phyloP scores from a whole-genome alignment of 106 monocot genomes.

The Allium sativum region DNA sequence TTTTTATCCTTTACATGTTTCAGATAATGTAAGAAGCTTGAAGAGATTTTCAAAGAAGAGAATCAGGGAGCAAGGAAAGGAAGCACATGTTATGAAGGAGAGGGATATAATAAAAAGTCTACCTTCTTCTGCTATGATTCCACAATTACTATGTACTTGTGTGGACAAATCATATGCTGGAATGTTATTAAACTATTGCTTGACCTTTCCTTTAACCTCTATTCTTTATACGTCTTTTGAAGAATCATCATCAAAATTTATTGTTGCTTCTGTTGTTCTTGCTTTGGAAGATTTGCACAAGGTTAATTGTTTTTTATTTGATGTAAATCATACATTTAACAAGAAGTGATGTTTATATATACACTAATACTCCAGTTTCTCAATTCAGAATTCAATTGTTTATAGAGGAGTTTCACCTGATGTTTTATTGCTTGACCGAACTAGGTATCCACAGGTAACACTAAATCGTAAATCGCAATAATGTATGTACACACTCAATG shows the following conservation, averaged over 20 bases:
- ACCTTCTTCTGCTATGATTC: constrained; percentile 34
- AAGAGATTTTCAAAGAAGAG: constrained; percentile 78
- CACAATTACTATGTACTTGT: constrained; percentile 68
- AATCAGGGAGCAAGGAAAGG: constrained; percentile 67
- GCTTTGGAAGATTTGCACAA: constrained; percentile 72
- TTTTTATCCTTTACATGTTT: constrained; percentile 4
- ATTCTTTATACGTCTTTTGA: constrained; percentile 58
- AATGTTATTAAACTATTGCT: constrained; percentile 50
- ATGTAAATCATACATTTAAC: neutral
- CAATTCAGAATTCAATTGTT: constrained; percentile 57
- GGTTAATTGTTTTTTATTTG: constrained; percentile 18
- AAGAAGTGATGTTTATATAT: no score
- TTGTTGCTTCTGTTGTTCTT: constrained; percentile 68
- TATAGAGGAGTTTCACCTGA: constrained; percentile 85
- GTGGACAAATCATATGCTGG: constrained; percentile 65
- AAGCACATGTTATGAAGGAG: constrained; percentile 70
- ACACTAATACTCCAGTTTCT: neutral
- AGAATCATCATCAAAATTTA: constrained; percentile 61
- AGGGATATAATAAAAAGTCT: constrained; percentile 62
- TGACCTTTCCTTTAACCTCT: constrained; percentile 66
- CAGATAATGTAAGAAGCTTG: constrained; percentile 58
- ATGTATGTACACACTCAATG: neutral
- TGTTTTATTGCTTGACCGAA: constrained; percentile 62
- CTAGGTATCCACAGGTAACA: constrained; percentile 56
- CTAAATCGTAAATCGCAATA: neutral